Evolutionary conservation across 306 rosid genomes (phyloP), one percentile per base, ranked within the genome.

Genomic region (Elaeagnus macrophylla): DNA sequence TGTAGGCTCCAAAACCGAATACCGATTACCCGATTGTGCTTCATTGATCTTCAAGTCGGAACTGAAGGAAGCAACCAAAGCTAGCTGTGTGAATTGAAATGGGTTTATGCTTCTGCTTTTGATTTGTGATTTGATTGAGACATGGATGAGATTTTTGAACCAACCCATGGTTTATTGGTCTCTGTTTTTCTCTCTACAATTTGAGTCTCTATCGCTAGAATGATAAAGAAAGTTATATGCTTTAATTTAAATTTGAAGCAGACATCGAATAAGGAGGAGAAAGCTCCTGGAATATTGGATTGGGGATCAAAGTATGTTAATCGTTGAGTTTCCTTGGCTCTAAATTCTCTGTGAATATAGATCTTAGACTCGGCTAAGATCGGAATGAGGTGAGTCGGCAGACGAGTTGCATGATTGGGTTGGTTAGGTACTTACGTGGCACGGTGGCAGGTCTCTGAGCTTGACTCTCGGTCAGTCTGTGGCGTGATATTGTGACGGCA

Each of bases 1-100:
- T 10, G 99, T 82, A 6, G 95, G 86, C 0, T 18, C 66, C 37
- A 91, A 66, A 0, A 74, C 80, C 35, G 89, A 67, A 20, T 65
- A 52, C 17, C 6, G 64, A 16, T 51, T 49, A 60, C 73, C 11
- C 0, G 50, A 40, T 46, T 73, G 71, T 41, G 68, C 52, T 39
- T 70, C 76, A 6, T 61, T n/a, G 11, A 37, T 39, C n/a, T 81
- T 14, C 25, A 5, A 5, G 32, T 54, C 70, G 35, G 72, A 57
- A 67, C 73, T 73, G 65, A 85, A 75, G 62, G 68, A 66, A 1
- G 86, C 70, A 43, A 71, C 65, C 14, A 60, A 37, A 51, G 65
- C 37, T 39, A 62, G 38, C 9, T 81, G 19, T 1, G 49, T 12
- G n/a, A 45, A 41, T 9, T 67, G 54, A 53, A 75, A 76, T 14